phyloP scores from a whole-genome alignment of 371 early-diverging fungal species.

The Phascolomyces articulosus region DNA sequence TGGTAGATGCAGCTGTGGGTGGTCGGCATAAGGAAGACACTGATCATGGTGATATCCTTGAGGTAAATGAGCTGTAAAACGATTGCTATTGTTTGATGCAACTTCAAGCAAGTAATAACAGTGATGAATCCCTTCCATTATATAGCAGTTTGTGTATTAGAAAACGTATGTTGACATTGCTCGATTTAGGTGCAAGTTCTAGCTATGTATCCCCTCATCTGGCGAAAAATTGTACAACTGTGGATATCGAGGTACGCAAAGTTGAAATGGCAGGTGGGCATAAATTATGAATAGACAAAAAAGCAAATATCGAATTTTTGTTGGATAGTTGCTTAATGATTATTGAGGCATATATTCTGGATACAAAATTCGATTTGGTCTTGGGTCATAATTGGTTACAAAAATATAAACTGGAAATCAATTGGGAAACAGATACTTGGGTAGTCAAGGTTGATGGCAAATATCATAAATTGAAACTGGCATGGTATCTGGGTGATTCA shows the following conservation, averaged over 20 bases:
- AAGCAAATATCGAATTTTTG: no score
- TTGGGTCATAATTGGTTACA: background rate
- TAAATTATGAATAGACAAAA: no score
- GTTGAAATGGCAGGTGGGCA: no score
- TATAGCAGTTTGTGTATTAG: background rate
- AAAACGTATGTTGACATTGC: background rate
- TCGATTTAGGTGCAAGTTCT: background rate
- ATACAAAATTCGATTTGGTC: slow-evolving; percentile 8
- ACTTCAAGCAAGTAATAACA: no score
- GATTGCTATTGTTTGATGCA: background rate
- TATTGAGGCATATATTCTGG: background rate
- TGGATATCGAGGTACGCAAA: no score
- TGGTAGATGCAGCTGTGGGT: slow-evolving; percentile 1
- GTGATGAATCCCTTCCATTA: no score
- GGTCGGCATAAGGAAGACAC: background rate
- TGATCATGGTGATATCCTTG: background rate
- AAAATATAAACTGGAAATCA: background rate
- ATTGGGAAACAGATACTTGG: background rate
- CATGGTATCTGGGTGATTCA: background rate
- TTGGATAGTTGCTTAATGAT: background rate
- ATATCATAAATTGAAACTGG: background rate
- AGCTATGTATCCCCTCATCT: background rate
- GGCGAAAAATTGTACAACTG: background rate
- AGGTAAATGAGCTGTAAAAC: background rate
- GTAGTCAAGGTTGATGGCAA: background rate